A percentile compares a stretch with the other conserved stretches of the same genome.
phyloP scores from a whole-genome alignment of 129 eudicot species.

The Escallonia herrerae region DNA sequence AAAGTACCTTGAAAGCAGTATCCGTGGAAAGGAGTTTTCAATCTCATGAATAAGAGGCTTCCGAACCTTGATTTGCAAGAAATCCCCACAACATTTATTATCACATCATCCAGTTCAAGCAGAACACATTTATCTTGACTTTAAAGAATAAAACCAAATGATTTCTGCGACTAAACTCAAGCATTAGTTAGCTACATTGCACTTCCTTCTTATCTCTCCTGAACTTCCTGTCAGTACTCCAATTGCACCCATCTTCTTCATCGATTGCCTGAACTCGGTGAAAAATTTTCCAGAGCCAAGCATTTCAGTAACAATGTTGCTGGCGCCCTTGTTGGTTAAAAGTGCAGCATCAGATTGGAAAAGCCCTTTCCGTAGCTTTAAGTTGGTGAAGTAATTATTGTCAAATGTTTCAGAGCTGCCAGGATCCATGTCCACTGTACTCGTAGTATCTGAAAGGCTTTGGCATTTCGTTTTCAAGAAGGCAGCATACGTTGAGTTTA shows the following conservation, averaged over 20 bases:
- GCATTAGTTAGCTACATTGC: slow-evolving; percentile 22
- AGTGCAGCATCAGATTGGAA: slow-evolving; percentile 39
- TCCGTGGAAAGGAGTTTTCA: no score
- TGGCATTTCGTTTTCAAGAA: slow-evolving; percentile 30
- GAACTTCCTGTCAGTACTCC: slow-evolving; percentile 23
- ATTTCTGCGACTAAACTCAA: not conserved
- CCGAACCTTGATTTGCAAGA: no score
- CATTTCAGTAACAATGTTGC: slow-evolving; percentile 17
- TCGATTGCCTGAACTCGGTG: slow-evolving; percentile 23
- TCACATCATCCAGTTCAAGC: no score
- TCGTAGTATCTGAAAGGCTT: slow-evolving; percentile 25
- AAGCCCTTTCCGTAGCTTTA: slow-evolving; percentile 31
- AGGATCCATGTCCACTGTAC: slow-evolving; percentile 54
- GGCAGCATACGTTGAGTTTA: slow-evolving; percentile 34
- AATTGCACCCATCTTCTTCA: slow-evolving; percentile 28
- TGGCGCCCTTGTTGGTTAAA: slow-evolving; percentile 26
- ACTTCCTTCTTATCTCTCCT: slow-evolving; percentile 35
- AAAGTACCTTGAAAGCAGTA: no score
- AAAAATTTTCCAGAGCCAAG: slow-evolving; percentile 16
- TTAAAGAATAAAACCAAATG: no score
- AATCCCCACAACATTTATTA: no score
- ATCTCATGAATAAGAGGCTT: no score
- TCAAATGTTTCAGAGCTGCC: slow-evolving; percentile 33
- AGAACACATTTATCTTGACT: no score
- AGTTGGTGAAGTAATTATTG: slow-evolving; percentile 23